Evolutionary conservation across 805 yeast genomes (phyloP).

Genomic region (Teunomyces pallodes): DNA sequence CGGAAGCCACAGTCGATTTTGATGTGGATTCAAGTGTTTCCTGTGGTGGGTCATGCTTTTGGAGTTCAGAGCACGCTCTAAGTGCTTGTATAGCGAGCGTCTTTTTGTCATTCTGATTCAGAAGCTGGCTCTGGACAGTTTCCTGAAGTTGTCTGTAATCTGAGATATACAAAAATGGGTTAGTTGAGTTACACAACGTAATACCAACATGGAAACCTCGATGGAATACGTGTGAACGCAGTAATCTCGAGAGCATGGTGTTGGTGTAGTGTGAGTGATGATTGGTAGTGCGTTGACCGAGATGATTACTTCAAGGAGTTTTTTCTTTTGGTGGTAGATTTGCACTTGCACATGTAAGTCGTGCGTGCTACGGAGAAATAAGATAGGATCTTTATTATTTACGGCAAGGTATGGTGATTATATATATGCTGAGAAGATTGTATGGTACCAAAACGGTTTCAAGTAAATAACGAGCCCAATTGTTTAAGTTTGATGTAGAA

Average conservation of each 20-base stretch:
- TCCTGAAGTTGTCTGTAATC: slow-evolving; percentile 4
- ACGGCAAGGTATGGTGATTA: too few species aligned
- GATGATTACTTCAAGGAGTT: neutral
- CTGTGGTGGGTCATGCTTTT: slow-evolving; percentile 14
- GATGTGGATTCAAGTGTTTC: slow-evolving; percentile 16
- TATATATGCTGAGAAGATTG: too few species aligned
- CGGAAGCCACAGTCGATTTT: slow-evolving; percentile 2
- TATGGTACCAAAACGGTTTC: too few species aligned
- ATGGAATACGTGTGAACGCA: neutral
- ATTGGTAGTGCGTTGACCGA: slow-evolving; percentile 1
- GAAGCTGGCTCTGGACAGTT: slow-evolving; percentile 1
- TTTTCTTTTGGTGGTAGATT: neutral
- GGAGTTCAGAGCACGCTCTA: neutral
- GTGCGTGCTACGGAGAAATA: neutral
- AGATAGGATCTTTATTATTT: too few species aligned
- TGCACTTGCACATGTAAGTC: neutral
- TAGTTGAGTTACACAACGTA: neutral
- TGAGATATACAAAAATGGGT: slow-evolving; percentile 3
- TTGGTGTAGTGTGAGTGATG: neutral
- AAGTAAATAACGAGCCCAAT: too few species aligned
- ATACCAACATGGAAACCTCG: slow-evolving; percentile 1
- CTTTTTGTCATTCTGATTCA: neutral
- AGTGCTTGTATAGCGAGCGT: slow-evolving; percentile 4
- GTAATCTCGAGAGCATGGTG: neutral
- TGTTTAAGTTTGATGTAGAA: too few species aligned